Base-by-base conservation (phyloP, 495 filamentous ascomycete genomes). In the Penicillium steckii region DNA sequence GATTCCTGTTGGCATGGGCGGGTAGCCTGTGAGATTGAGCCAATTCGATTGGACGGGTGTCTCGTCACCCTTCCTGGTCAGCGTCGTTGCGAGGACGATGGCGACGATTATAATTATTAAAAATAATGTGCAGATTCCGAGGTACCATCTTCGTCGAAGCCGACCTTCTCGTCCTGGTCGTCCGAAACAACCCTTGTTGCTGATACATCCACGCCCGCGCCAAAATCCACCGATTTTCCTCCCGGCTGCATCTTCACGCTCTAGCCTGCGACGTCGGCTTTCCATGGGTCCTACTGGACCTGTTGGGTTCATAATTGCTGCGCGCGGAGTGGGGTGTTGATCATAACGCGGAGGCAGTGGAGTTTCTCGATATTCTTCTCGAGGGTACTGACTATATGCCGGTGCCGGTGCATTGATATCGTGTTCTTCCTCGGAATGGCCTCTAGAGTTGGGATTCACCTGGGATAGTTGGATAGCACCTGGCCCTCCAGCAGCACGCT, bases 11-110 rank as follows among this genome's bases (percentile, higher is more conserved):
- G 87, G 88, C 50, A 96, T 89, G 0, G 91, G 87, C 27, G 91
- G 91, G 55, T 87, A 95, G 22, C 84, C 84, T 1, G 91, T 95
- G 22, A 95, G 65, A 60, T 95, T 96, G 26, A 95, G 76, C 83
- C 87, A 96, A 26, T 80, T 72, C 4, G 80, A 79, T 52, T 82
- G 71, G 13, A 77, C 74, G 0, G 59, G 56, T 8, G 60, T 80
- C 19, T 55, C 58, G 53, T 65, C 64, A 13, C 60, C 68, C 48
- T 76, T 78, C n/a, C 70, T 75, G 17, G 80, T 80, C 46, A 92
- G 67, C 2, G 81, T 77, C 30, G 82, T 75, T 1, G 80, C 85
- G 0, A 91, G 74, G 3, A 83, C 69, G 27, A 88, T 63, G 4
- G 78, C 79, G 18, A 87, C 40, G 29, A 85, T 73, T 23, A 89